Evolutionary conservation across 1,284 basidiomycete species (phyloP), one percentile per base, ranked within the genome.

Genomic region (Malassezia caprae): DNA sequence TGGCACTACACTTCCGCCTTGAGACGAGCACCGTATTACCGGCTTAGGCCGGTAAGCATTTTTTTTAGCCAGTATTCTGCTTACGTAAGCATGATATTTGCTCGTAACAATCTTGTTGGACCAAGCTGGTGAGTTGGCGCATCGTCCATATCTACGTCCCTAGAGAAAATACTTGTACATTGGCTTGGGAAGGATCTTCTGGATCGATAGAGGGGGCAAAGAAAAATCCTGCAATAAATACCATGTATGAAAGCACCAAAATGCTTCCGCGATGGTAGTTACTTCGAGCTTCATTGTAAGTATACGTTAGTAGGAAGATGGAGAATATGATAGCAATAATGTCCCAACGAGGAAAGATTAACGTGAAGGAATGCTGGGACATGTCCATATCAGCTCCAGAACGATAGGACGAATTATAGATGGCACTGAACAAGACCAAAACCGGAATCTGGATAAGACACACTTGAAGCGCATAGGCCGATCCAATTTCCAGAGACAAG

Each of bases 291-390:
- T 99, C 94, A 69, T 96, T 96, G 76, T 96, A 98, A 4, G 91
- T 96, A 76, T 99, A 99, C 0, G 94, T 98, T 78, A 99, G 83
- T 62, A 98, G 78, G 80, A 98, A 99, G 76, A 78, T 73, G 3
- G 76, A 73, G 51, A 78, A 77, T 67, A 98, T 88, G 75, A 98
- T 88, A 27, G 86, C 86, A 62, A 98, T 85, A 44, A 94, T 89
- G 75, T 99, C 94, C 93, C 94, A 99, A 66, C 90, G 83, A 1
- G 94, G 94, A 82, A 99, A 96, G 62, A 98, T 91, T 53, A 99
- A 60, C 7, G 65, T 73, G 44, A 72, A 72, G 26, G 60, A 59
- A 34, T 69, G 67, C 15, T 64, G 57, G 4, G 64, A 45, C 28
- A 60, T 51, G 40, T 53, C 61, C 5, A 15, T n/a, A 11, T 19